Evolutionary conservation across 2,329 filamentous ascomycete species (phyloP).

Genomic region (Apiospora saccharicola): DNA sequence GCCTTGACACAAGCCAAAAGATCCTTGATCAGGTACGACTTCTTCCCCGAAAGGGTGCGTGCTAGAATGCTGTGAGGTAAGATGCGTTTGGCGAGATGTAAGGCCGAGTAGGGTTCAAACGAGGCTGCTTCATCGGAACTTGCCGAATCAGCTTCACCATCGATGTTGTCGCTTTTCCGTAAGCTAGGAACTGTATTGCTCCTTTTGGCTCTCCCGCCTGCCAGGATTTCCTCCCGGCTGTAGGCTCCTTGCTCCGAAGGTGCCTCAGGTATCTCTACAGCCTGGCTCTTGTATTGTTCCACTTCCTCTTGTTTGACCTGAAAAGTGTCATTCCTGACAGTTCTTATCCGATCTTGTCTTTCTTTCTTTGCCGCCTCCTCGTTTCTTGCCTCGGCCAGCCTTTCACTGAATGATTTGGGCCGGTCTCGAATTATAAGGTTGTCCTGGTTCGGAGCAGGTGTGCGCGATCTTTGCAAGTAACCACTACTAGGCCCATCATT

Average conservation of each 20-base stretch:
- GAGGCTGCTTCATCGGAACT: slow-evolving; percentile 59
- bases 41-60: slow-evolving; percentile 80
- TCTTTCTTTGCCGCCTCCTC: slow-evolving; percentile 61
- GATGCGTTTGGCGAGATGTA: slow-evolving; percentile 83
- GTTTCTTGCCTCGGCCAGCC: slow-evolving; percentile 74
- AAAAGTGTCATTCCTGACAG: slow-evolving; percentile 63
- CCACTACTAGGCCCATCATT: slow-evolving; percentile 42
- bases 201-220: slow-evolving; percentile 48
- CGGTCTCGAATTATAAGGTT: slow-evolving; percentile 43
- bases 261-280: slow-evolving; percentile 60
- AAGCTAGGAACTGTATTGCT: slow-evolving; percentile 53
- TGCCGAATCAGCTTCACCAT: slow-evolving; percentile 31
- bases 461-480: slow-evolving; percentile 55
- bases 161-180: slow-evolving; percentile 33
- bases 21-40: slow-evolving; percentile 79
- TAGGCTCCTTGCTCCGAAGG: slow-evolving; percentile 60
- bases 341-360: slow-evolving; percentile 59
- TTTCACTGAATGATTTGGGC: slow-evolving; percentile 79
- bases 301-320: slow-evolving; percentile 64
- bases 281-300: slow-evolving; percentile 65
- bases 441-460: slow-evolving; percentile 43
- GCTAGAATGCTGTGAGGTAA: slow-evolving; percentile 83
- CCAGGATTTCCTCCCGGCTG: slow-evolving; percentile 69
- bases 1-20: slow-evolving; percentile 82
- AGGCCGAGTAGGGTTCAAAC: slow-evolving; percentile 86